Evolutionary conservation across 2,329 filamentous ascomycete genomes (phyloP).

Genomic region (Ceratocystis colombiana): DNA sequence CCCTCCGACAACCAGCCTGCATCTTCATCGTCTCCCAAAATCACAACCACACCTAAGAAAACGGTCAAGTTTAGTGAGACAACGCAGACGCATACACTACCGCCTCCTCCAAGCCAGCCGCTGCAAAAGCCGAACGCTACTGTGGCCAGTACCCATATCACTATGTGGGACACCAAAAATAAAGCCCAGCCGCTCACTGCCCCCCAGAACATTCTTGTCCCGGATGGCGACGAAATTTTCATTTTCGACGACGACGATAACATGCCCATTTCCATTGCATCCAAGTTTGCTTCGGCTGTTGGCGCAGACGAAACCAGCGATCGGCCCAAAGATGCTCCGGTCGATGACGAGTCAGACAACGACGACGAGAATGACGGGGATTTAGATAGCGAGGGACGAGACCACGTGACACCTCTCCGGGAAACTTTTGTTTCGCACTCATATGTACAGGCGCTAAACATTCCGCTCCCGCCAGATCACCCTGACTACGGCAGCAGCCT

Average conservation of each 20-base stretch:
- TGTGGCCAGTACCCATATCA: neutral
- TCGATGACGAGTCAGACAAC: constrained; percentile 29
- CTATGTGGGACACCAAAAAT: constrained; percentile 15
- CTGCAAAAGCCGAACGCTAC: neutral
- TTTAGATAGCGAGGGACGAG: constrained; percentile 11
- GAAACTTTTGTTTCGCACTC: constrained; percentile 26
- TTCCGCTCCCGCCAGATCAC: constrained; percentile 23
- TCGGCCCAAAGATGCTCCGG: constrained; percentile 32
- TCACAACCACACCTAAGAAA: constrained; percentile 18
- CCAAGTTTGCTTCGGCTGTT: constrained; percentile 28
- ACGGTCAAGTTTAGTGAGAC: constrained; percentile 23
- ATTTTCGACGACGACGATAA: constrained; percentile 37
- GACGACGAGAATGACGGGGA: constrained; percentile 4
- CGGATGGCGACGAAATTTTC: constrained; percentile 37
- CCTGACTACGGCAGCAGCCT: constrained; percentile 21
- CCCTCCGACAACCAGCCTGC: neutral
- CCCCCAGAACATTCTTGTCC: constrained; percentile 8
- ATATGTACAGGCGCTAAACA: constrained; percentile 18
- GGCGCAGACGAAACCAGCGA: constrained; percentile 19
- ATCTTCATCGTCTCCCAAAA: neutral
- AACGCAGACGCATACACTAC: constrained; percentile 17
- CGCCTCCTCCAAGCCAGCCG: neutral
- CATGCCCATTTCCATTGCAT: constrained; percentile 30
- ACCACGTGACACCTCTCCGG: constrained; percentile 27
- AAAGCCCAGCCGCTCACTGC: constrained; percentile 26